Conservation (phyloP, 1,284 basidiomycete genomes). For the Retiboletus fuscus region DNA sequence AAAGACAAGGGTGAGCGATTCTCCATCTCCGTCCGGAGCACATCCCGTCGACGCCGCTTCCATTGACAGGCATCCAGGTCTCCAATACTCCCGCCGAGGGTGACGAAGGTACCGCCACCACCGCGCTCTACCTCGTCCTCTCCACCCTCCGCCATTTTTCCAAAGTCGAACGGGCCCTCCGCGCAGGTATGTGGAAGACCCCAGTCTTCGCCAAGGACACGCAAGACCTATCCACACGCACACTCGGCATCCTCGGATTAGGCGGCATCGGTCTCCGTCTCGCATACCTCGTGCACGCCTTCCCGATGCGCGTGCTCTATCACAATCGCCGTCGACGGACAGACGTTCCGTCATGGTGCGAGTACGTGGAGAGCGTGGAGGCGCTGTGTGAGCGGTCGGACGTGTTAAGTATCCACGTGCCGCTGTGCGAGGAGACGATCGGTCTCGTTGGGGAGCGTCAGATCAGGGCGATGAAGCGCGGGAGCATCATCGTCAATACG, state of each 20-base stretch:
- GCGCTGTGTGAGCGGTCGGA: conserved; percentile 81
- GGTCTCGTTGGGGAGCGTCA: conserved; percentile 82
- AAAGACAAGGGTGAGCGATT: conserved; percentile 68
- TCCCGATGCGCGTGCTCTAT: conserved; percentile 90
- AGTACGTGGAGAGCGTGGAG: conserved; percentile 79
- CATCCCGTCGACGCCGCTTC: too few species aligned
- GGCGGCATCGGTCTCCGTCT: conserved; percentile 87
- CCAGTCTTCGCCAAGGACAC: conserved; percentile 58
- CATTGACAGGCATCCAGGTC: conserved; percentile 76
- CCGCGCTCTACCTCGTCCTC: conserved; percentile 86
- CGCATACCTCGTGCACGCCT: conserved; percentile 74
- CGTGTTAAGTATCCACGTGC: conserved; percentile 82
- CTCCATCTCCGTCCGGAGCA: too few species aligned
- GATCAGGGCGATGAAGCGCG: conserved; percentile 85
- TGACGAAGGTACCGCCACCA: conserved; percentile 92
- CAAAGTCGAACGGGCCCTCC: conserved; percentile 75
- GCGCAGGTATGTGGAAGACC: conserved; percentile 66
- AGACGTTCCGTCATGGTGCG: conserved; percentile 77
- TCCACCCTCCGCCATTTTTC: conserved; percentile 85
- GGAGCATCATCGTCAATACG: conserved; percentile 88
- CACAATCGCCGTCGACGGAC: conserved; percentile 70
- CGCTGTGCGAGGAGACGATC: conserved; percentile 78
- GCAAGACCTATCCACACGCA: conserved; percentile 82
- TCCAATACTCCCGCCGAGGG: conserved; percentile 94
- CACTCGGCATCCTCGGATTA: conserved; percentile 66